Evolutionary conservation across 768 basidiomycete species (phyloP), one percentile per base, ranked within the genome.

Genomic region (Tulasnella calospora): DNA sequence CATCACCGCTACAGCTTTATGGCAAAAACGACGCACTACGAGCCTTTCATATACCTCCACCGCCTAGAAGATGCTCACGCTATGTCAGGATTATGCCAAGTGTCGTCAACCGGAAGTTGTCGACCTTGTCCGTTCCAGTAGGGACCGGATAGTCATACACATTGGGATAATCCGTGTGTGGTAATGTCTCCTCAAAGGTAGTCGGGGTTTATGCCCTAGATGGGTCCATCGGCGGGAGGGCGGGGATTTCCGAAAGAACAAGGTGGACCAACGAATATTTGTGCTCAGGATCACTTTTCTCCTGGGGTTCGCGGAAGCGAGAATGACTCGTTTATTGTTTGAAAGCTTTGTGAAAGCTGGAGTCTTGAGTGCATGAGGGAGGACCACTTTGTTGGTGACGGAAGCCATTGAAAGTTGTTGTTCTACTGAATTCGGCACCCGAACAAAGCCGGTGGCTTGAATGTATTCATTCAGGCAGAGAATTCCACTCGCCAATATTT

Each of bases 231-330:
- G 55, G 36, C 30, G 23, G 35, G 1, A 47, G 8, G 33, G 36
- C 5, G 3, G 4, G 21, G 44, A 10, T 44, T 27, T 1, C 21
- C n/a, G 12, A n/a, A 23, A 38, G 5, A 21, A 4, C 23, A 36
- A 38, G 47, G 12, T 46, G 51, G 71, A 88, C 92, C 82, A 84
- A 96, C 95, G 81, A 92, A 89, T 8, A n/a, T n/a, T n/a, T 7
- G 88, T 91, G 76, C 86, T 88, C 30, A 98, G 88, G 79, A 97
- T 94, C 76, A 95, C 94, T 82, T 89, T 90, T 82, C 96, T 87
- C 81, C 96, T 88, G 1, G 95, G 94, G 81, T 94, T 96, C 78
- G 89, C 91, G 8, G 95, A 97, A 0, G 96, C 96, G 0, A 98
- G 87, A 2, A 98, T 85, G 70, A 98, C 88, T 3, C 93, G 88